Evolutionary conservation across 306 rosid species (phyloP).

Genomic region (Benincasa hispida): DNA sequence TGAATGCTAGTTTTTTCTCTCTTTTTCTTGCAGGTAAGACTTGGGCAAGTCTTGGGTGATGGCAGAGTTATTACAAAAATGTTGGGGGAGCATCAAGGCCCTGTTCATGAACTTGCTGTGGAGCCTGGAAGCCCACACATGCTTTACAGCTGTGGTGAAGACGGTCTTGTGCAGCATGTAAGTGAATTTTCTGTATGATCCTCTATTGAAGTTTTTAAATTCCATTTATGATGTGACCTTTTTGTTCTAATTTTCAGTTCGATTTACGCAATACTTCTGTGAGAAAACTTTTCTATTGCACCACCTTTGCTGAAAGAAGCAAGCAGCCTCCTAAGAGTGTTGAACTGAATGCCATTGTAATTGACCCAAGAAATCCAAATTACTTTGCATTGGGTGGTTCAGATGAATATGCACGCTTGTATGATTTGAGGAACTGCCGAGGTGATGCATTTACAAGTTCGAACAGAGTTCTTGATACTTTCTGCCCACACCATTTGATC

Average conservation of each 20-base stretch:
- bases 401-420: conserved; percentile 43
- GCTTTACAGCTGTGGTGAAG: conserved; percentile 51
- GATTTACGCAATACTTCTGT: not conserved
- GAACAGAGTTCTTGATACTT: not conserved
- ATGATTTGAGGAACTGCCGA: conserved; percentile 16
- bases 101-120: conserved; percentile 46
- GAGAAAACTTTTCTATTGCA: conserved; percentile 18
- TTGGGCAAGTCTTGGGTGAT: conserved; percentile 34
- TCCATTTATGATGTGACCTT: not conserved
- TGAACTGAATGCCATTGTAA: conserved; percentile 33
- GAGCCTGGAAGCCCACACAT: conserved; percentile 57
- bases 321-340: conserved; percentile 15
- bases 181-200: conserved; percentile 17
- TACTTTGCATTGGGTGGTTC: conserved; percentile 43
- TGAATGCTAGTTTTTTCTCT: not conserved
- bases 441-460: not conserved
- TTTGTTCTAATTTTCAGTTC: not conserved
- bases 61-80: conserved; percentile 29
- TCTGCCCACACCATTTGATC: not conserved
- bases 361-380: conserved; percentile 46
- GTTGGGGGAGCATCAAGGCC: conserved; percentile 28
- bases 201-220: not conserved
- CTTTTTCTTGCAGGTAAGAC: conserved; percentile 34
- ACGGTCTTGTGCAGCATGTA: conserved; percentile 52
- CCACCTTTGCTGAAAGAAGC: conserved; percentile 18